phyloP scores from a whole-genome alignment of 192 early-diverging fungal species.

The Coemansia sp. region DNA sequence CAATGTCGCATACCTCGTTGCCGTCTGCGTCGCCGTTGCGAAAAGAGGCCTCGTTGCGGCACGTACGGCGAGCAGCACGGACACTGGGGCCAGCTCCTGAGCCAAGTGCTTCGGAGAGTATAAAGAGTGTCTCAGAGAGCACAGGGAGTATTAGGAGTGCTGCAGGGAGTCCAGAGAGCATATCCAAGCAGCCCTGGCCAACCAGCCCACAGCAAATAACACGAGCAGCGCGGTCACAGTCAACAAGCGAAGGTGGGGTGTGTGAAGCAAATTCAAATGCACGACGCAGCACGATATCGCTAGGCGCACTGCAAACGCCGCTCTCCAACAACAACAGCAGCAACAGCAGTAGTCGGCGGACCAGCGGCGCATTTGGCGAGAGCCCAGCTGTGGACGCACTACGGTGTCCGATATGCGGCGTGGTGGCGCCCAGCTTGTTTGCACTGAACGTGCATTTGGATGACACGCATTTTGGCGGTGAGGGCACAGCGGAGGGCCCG shows the following conservation, averaged over 20 bases:
- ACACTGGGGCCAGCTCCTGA: slow-evolving; percentile 18
- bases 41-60: slow-evolving; percentile 18
- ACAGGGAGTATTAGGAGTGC: background rate
- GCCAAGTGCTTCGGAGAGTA: background rate
- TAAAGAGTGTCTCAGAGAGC: no score
- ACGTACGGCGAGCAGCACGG: slow-evolving; percentile 38
- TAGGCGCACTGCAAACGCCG: slow-evolving; percentile 8
- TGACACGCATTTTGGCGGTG: slow-evolving; percentile 36
- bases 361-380: background rate
- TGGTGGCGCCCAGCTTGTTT: slow-evolving; percentile 43
- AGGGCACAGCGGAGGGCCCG: background rate
- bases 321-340: background rate
- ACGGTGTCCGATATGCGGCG: slow-evolving; percentile 52
- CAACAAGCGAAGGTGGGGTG: background rate
- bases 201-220: background rate
- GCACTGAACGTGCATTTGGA: slow-evolving; percentile 51
- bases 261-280: background rate
- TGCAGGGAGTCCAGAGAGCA: background rate
- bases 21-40: background rate
- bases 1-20: slow-evolving; percentile 20
- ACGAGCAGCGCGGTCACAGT: slow-evolving; percentile 15
- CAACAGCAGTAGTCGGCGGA: slow-evolving; percentile 6
- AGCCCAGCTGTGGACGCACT: slow-evolving; percentile 1
- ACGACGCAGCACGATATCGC: slow-evolving; percentile 38
- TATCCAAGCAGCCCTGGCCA: background rate